Evolutionary conservation across 768 basidiomycete species (phyloP).

Genomic region (Pholiota microspora): DNA sequence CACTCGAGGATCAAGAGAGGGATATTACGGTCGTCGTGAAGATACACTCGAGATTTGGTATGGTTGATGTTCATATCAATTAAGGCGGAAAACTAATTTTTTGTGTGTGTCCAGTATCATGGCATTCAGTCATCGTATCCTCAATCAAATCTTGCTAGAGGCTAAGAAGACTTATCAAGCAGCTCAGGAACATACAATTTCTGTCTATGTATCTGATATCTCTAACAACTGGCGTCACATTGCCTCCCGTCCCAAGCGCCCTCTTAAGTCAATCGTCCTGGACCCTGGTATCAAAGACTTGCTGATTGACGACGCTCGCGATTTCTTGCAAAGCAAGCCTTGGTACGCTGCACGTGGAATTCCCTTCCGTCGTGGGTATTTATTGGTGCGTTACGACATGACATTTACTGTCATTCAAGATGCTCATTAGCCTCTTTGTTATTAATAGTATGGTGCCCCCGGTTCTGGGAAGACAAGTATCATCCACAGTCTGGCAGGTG

Average conservation of each 20-base stretch:
- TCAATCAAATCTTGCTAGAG: constrained; percentile 54
- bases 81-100: neutral
- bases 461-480: constrained; percentile 80
- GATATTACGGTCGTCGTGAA: constrained; percentile 31
- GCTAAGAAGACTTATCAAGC: constrained; percentile 50
- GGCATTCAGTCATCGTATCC: constrained; percentile 39
- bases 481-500: constrained; percentile 77
- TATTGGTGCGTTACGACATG: constrained; percentile 38
- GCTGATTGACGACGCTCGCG: constrained; percentile 64
- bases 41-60: constrained; percentile 44
- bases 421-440: neutral
- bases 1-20: constrained; percentile 33
- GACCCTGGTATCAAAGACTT: constrained; percentile 67
- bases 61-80: constrained; percentile 15
- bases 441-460: constrained; percentile 62
- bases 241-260: constrained; percentile 60
- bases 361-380: constrained; percentile 78
- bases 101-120: constrained; percentile 41
- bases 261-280: constrained; percentile 64
- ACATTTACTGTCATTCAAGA: neutral
- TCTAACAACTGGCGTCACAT: constrained; percentile 54
- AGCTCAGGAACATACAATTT: constrained; percentile 50
- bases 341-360: constrained; percentile 82
- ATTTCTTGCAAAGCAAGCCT: constrained; percentile 63
- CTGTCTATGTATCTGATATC: constrained; percentile 50